Percentiles rank a stretch among this genome's conserved stretches.
phyloP scores from a whole-genome alignment of 1,284 basidiomycete species.

The Naganishia sp. region DNA sequence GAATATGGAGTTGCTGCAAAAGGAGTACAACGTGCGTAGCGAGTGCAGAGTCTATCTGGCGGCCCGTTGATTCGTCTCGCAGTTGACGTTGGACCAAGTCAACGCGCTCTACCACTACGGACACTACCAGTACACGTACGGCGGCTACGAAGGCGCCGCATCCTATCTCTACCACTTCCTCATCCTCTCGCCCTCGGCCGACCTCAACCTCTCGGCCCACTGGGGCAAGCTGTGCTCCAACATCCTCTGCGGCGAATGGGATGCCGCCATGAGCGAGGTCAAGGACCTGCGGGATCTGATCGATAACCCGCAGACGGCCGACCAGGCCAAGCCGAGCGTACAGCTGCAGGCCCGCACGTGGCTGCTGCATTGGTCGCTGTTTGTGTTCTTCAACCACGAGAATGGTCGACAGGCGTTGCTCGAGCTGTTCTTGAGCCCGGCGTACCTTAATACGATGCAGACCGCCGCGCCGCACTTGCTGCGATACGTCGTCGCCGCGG shows the following conservation, averaged over 20 bases:
- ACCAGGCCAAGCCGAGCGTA: constrained; percentile 64
- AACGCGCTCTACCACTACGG: constrained; percentile 96
- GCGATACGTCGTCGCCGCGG: constrained; percentile 89
- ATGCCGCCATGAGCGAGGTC: constrained; percentile 87
- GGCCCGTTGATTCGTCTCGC: constrained; percentile 13
- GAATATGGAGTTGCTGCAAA: constrained; percentile 90
- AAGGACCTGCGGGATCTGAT: constrained; percentile 89
- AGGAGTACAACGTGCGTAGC: constrained; percentile 78
- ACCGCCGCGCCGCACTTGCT: constrained; percentile 93
- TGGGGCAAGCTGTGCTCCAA: constrained; percentile 98
- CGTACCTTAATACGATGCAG: constrained; percentile 98
- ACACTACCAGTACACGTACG: constrained; percentile 96
- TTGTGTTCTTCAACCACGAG: constrained; percentile 97
- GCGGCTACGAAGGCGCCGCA: constrained; percentile 92
- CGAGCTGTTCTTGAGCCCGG: constrained; percentile 92
- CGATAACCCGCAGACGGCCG: constrained; percentile 63
- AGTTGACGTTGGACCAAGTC: constrained; percentile 94
- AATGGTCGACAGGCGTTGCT: constrained; percentile 89
- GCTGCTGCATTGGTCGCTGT: constrained; percentile 97
- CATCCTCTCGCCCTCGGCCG: constrained; percentile 87
- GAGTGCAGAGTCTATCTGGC: background rate
- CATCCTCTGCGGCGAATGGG: constrained; percentile 93
- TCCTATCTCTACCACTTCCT: constrained; percentile 99
- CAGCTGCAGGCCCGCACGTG: constrained; percentile 94
- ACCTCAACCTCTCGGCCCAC: constrained; percentile 89